Evolutionary conservation across 257 asterid genomes (phyloP).

Genomic region (Nicotiana tomentosiformis): DNA sequence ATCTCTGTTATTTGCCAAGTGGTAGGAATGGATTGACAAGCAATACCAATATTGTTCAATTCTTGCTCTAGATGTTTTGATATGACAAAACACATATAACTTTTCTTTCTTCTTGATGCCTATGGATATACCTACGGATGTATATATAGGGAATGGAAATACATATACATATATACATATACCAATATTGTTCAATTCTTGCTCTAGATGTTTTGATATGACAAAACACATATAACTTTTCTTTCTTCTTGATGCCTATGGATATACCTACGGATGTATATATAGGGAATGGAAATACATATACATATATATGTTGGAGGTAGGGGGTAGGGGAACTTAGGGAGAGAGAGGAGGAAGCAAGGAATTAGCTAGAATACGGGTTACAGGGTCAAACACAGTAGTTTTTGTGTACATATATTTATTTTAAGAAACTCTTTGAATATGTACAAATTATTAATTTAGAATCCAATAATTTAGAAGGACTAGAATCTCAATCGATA

Average conservation of each 20-base stretch:
- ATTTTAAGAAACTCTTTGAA: not conserved
- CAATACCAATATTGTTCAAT: conserved; percentile 18
- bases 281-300: no score
- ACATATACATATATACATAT: not conserved
- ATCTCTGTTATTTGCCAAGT: conserved; percentile 40
- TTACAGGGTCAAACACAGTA: not conserved
- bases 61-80: conserved; percentile 27
- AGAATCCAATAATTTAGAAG: no score
- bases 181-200: conserved; percentile 13
- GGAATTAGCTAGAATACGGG: no score
- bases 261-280: not conserved
- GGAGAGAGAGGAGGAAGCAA: no score
- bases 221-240: conserved; percentile 24
- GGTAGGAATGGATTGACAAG: conserved; percentile 51
- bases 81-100: conserved; percentile 35
- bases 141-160: no score
- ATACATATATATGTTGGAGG: no score
- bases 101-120: not conserved
- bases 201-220: conserved; percentile 36
- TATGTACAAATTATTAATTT: not conserved
- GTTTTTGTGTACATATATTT: not conserved
- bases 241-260: not conserved
- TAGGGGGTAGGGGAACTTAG: no score
- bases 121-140: not conserved
- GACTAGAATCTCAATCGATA: not conserved